Evolutionary conservation across 345 rosid genomes (phyloP).

Genomic region (Eucalyptus victrix): DNA sequence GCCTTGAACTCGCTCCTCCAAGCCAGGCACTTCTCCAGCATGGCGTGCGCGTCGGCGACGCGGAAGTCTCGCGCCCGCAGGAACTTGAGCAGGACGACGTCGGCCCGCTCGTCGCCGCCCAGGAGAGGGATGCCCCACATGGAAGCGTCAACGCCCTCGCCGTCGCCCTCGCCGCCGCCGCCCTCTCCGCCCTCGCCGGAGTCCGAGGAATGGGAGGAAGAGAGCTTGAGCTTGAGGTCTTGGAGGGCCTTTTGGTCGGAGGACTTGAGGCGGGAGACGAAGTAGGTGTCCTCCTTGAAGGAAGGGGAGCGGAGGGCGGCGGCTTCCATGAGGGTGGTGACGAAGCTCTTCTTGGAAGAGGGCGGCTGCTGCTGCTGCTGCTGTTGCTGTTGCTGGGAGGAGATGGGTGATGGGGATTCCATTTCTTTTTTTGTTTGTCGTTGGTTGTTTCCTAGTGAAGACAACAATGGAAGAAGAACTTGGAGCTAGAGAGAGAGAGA

Average conservation of each 20-base stretch:
- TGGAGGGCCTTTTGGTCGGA: constrained; percentile 66
- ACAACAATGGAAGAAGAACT: background rate
- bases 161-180: background rate
- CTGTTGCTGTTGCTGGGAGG: background rate
- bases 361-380: background rate
- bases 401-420: constrained; percentile 26
- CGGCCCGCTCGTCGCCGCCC: constrained; percentile 50
- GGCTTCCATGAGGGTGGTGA: constrained; percentile 66
- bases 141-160: background rate
- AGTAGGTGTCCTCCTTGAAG: constrained; percentile 82
- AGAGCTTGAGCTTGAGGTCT: constrained; percentile 56
- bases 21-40: constrained; percentile 65
- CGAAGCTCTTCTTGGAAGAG: constrained; percentile 48
- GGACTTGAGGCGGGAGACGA: constrained; percentile 58
- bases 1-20: constrained; percentile 84
- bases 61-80: constrained; percentile 82
- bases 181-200: background rate
- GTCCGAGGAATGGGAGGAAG: constrained; percentile 15
- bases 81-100: constrained; percentile 80
- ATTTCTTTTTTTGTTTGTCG: background rate
- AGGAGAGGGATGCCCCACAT: constrained; percentile 83
- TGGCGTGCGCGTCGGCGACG: constrained; percentile 44
- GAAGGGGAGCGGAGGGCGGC: constrained; percentile 54
- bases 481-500: background rate
- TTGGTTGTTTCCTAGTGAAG: background rate